Evolutionary conservation across 2,329 filamentous ascomycete species (phyloP).

Genomic region (Calonectria fujianensis): DNA sequence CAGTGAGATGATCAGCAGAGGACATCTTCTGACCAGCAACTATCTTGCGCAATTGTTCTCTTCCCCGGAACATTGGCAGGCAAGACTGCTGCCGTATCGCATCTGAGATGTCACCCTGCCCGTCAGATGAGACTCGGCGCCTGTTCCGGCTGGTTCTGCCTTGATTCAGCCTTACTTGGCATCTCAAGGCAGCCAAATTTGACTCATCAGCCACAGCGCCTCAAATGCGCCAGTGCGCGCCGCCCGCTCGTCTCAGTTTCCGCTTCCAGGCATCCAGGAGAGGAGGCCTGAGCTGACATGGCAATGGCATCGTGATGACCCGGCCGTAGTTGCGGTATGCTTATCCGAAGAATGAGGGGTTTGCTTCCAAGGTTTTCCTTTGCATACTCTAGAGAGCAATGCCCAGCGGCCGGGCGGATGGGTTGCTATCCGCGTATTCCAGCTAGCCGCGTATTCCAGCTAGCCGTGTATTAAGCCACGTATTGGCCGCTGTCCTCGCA

Average conservation of each 20-base stretch:
- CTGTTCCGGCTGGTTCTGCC: constrained; percentile 12
- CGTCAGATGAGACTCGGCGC: not conserved
- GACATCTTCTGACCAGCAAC: constrained; percentile 6
- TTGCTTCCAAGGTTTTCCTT: not conserved
- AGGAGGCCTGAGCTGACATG: not conserved
- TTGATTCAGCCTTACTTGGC: not conserved
- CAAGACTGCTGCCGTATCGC: not conserved
- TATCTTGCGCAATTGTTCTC: not conserved
- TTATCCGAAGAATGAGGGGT: not conserved
- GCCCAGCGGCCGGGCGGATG: not conserved
- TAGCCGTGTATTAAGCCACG: not conserved
- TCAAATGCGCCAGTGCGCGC: constrained; percentile 2
- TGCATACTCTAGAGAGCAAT: not conserved
- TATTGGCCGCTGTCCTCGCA: not conserved
- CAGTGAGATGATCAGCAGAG: constrained; percentile 10
- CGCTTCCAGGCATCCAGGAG: not conserved
- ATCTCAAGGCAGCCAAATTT: constrained; percentile 36
- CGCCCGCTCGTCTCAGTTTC: constrained; percentile 17
- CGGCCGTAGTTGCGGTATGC: not conserved
- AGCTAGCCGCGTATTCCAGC: not conserved
- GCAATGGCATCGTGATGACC: constrained; percentile 27
- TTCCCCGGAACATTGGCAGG: not conserved
- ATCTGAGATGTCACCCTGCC: not conserved
- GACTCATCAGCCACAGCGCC: constrained; percentile 11
- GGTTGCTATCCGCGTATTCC: not conserved